Evolutionary conservation across 805 yeast species (phyloP).

Genomic region (Limtongia smithiae): DNA sequence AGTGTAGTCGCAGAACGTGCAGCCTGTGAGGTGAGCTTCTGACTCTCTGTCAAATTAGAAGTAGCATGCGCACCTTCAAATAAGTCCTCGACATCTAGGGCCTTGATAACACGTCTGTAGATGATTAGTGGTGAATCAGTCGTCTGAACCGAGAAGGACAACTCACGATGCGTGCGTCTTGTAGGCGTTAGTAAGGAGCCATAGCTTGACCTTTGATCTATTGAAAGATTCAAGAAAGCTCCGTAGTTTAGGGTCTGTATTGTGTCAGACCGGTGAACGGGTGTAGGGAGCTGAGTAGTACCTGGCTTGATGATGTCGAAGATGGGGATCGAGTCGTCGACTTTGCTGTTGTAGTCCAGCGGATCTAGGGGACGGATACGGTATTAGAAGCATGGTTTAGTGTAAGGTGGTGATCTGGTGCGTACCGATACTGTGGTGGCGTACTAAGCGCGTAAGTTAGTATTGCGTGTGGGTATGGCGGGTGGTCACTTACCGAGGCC

Average conservation of each 20-base stretch:
- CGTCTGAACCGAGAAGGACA: not conserved
- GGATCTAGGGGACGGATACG: conserved; percentile 52
- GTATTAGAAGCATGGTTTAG: conserved; percentile 30
- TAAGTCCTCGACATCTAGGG: conserved; percentile 84
- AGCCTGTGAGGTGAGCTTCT: conserved; percentile 23
- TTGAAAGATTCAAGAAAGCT: conserved; percentile 38
- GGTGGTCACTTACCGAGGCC: conserved; percentile 49
- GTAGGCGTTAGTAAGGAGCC: conserved; percentile 96
- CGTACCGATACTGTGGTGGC: conserved; percentile 48
- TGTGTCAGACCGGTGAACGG: conserved; percentile 15
- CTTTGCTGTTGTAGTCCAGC: conserved; percentile 77
- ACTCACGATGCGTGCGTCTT: conserved; percentile 67
- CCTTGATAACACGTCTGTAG: conserved; percentile 60
- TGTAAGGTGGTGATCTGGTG: no score
- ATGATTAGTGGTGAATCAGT: not conserved
- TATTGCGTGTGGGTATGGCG: no score
- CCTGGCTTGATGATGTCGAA: conserved; percentile 66
- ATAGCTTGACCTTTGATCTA: conserved; percentile 59
- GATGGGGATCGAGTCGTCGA: conserved; percentile 89
- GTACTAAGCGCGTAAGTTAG: no score
- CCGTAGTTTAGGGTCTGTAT: conserved; percentile 44
- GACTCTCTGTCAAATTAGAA: not conserved
- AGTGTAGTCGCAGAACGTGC: conserved; percentile 84
- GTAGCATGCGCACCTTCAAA: conserved; percentile 62
- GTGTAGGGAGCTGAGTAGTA: not conserved